Evolutionary conservation across 2,329 filamentous ascomycete genomes (phyloP).

Genomic region (Cercospora citrullina): DNA sequence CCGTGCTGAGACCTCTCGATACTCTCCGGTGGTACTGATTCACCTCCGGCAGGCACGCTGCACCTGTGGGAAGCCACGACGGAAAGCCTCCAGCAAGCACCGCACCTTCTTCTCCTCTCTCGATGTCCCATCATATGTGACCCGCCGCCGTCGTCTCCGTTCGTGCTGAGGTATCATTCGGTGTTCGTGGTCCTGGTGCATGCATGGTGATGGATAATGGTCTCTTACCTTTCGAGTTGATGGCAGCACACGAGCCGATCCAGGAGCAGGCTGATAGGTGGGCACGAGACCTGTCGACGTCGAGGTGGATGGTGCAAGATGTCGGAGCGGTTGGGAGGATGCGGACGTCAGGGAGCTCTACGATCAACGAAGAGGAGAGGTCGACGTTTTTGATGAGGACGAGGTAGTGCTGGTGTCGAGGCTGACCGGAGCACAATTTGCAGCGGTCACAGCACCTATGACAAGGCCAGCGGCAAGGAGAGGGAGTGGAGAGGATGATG

Average conservation of each 20-base stretch:
- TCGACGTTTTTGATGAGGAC: slow-evolving; percentile 30
- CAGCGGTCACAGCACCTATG: slow-evolving; percentile 23
- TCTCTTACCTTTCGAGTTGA: slow-evolving; percentile 11
- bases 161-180: neutral
- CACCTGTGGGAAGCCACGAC: slow-evolving; percentile 11
- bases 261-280: slow-evolving; percentile 4
- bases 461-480: slow-evolving; percentile 24
- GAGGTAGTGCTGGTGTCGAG: slow-evolving; percentile 20
- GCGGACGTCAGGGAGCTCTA: slow-evolving; percentile 39
- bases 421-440: slow-evolving; percentile 30
- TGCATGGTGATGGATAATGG: neutral
- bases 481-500: slow-evolving; percentile 25
- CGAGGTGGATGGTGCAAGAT: slow-evolving; percentile 14
- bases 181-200: neutral
- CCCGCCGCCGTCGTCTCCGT: neutral
- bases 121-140: neutral
- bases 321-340: slow-evolving; percentile 16
- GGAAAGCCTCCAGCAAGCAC: slow-evolving; percentile 6
- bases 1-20: neutral
- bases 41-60: neutral
- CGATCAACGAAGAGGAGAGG: slow-evolving; percentile 47
- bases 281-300: slow-evolving; percentile 24
- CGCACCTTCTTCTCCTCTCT: neutral
- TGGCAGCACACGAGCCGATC: slow-evolving; percentile 13
- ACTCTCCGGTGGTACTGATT: slow-evolving; percentile 11